Percentiles rank a stretch among this genome's conserved stretches.
Evolutionary conservation across 2,329 filamentous ascomycete species (phyloP).

Genomic region (Xylariaceae sp.): DNA sequence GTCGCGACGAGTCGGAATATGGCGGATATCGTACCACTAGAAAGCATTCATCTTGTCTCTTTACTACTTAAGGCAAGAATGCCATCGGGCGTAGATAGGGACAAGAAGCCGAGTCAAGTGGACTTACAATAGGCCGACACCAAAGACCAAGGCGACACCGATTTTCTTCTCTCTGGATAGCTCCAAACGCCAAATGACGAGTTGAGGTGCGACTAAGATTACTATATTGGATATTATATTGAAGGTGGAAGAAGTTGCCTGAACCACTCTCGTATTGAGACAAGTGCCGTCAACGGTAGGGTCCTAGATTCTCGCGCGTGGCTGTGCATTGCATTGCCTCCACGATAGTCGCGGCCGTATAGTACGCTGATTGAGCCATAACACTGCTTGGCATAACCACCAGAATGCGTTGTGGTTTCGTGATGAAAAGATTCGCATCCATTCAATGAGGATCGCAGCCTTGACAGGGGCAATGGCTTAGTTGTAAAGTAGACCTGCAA

Average conservation of each 20-base stretch:
- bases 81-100: neutral
- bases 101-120: neutral
- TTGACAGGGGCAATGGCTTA: constrained; percentile 7
- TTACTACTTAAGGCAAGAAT: no score
- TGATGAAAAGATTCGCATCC: constrained; percentile 7
- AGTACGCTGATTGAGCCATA: constrained; percentile 11
- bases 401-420: constrained; percentile 6
- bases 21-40: constrained; percentile 11
- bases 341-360: constrained; percentile 5
- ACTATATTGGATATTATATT: constrained; percentile 8
- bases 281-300: constrained; percentile 11
- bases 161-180: neutral
- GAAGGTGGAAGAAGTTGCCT: constrained; percentile 3
- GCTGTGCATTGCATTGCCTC: constrained; percentile 12
- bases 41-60: neutral
- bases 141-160: constrained; percentile 4
- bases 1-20: constrained; percentile 9
- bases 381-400: constrained; percentile 6
- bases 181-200: constrained; percentile 9
- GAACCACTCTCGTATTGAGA: constrained; percentile 2
- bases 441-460: constrained; percentile 11
- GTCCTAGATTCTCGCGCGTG: constrained; percentile 9
- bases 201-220: constrained; percentile 4
- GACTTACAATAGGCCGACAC: constrained; percentile 13
- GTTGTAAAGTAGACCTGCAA: constrained; percentile 12